A percentile compares a stretch with the other conserved stretches of the same genome.
phyloP scores from a whole-genome alignment of 768 basidiomycete genomes.

The Suillus weaverae region DNA sequence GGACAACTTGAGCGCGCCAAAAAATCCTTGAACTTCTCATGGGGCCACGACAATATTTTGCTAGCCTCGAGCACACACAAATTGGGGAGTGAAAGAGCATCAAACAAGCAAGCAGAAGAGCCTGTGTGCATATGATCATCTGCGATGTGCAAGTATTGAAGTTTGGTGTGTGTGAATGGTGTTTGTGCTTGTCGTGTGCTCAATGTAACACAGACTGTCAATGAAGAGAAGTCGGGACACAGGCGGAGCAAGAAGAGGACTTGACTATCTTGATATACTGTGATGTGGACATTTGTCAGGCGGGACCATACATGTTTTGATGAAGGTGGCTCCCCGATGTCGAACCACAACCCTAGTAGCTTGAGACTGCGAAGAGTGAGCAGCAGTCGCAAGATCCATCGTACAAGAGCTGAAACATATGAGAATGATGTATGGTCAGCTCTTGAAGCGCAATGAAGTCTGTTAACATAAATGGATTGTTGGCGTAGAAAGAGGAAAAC shows the following conservation, averaged over 20 bases:
- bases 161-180: not conserved
- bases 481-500: too few species aligned
- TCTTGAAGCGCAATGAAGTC: not conserved
- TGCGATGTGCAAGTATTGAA: not conserved
- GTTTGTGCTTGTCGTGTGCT: too few species aligned
- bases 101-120: not conserved
- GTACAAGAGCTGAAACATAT: not conserved
- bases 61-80: not conserved
- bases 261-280: too few species aligned
- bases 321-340: not conserved
- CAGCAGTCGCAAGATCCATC: not conserved
- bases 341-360: not conserved
- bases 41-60: not conserved
- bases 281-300: not conserved
- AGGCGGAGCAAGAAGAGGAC: not conserved
- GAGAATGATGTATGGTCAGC: not conserved
- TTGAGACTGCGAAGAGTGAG: not conserved
- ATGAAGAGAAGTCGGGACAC: not conserved
- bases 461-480: not conserved
- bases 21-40: not conserved
- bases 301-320: not conserved
- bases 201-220: rapidly evolving
- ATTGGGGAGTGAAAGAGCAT: not conserved
- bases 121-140: rapidly evolving
- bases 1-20: not conserved